A percentile compares a stretch with the other conserved stretches of the same genome.
Evolutionary conservation across 2,329 filamentous ascomycete species (phyloP).

Genomic region (Cercospora sp.): DNA sequence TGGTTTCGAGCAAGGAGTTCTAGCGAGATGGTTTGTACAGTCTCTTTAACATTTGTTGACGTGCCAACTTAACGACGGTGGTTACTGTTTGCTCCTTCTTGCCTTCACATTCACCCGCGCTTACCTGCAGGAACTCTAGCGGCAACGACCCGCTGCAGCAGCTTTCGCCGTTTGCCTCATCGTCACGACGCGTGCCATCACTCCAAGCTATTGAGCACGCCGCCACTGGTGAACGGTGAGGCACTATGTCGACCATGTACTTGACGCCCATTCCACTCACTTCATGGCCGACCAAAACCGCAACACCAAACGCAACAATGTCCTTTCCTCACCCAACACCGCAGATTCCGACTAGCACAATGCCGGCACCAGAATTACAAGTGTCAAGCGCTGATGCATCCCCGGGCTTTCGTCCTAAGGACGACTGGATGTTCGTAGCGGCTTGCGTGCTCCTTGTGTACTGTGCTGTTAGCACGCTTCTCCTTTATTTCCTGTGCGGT

Average conservation of each 20-base stretch:
- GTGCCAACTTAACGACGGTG: not conserved
- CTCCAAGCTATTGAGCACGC: not conserved
- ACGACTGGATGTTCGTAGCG: not conserved
- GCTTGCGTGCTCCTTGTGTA: constrained; percentile 8
- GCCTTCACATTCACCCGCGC: constrained; percentile 14
- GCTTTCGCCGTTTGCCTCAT: not conserved
- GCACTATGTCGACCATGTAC: not conserved
- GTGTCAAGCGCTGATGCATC: not conserved
- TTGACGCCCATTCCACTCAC: not conserved
- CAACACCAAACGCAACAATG: not conserved
- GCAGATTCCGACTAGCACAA: not conserved
- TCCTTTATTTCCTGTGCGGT: constrained; percentile 3
- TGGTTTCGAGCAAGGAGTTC: constrained; percentile 4
- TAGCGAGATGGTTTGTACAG: constrained; percentile 17
- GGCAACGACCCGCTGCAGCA: constrained; percentile 1
- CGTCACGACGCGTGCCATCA: not conserved
- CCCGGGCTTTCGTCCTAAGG: not conserved
- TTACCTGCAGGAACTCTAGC: not conserved
- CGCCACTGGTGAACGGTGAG: not conserved
- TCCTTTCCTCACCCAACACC: not conserved
- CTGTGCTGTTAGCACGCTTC: constrained; percentile 4
- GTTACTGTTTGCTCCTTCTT: not conserved
- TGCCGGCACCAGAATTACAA: not conserved
- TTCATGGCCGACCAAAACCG: not conserved
- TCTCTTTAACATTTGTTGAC: constrained; percentile 6